A percentile compares a stretch with the other conserved stretches of the same genome.
Evolutionary conservation across 164 flowering plant species (phyloP).

Genomic region (Annona squamosa): DNA sequence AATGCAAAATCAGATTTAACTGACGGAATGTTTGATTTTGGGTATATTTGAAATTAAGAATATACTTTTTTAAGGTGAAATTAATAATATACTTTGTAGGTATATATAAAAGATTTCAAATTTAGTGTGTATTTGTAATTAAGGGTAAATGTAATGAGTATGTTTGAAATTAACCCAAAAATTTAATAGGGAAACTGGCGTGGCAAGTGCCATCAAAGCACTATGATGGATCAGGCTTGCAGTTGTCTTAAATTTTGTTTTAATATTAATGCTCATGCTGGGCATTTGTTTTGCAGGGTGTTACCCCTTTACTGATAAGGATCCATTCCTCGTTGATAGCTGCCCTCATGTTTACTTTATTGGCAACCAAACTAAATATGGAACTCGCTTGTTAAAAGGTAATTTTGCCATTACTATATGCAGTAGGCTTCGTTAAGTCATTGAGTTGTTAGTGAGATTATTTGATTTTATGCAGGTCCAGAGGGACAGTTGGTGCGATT

Average conservation of each 20-base stretch:
- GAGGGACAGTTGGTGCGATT: constrained; percentile 89
- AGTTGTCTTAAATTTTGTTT: background rate
- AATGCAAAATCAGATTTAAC: too few species aligned
- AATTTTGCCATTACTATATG: constrained; percentile 5
- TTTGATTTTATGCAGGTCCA: constrained; percentile 43
- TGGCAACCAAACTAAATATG: constrained; percentile 77
- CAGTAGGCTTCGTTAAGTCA: background rate
- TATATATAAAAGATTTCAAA: too few species aligned
- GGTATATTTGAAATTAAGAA: too few species aligned
- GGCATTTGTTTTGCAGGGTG: constrained; percentile 50
- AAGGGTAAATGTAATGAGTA: too few species aligned
- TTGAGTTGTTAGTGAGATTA: background rate
- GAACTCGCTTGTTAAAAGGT: constrained; percentile 62
- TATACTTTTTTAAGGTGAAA: too few species aligned
- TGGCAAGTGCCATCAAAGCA: too few species aligned
- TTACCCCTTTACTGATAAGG: constrained; percentile 89
- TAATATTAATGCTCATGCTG: background rate
- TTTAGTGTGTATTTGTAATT: too few species aligned
- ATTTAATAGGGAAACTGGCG: too few species aligned
- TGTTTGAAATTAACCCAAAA: too few species aligned
- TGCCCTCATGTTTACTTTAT: constrained; percentile 96
- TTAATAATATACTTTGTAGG: too few species aligned
- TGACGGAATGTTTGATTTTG: too few species aligned
- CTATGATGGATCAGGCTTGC: too few species aligned
- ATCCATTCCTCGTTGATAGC: constrained; percentile 81